These are phyloP conservation scores for Didymella pomorum DNA, from an alignment of 2,329 filamentous ascomycete genomes.

Conservation along the genomic window DNA sequence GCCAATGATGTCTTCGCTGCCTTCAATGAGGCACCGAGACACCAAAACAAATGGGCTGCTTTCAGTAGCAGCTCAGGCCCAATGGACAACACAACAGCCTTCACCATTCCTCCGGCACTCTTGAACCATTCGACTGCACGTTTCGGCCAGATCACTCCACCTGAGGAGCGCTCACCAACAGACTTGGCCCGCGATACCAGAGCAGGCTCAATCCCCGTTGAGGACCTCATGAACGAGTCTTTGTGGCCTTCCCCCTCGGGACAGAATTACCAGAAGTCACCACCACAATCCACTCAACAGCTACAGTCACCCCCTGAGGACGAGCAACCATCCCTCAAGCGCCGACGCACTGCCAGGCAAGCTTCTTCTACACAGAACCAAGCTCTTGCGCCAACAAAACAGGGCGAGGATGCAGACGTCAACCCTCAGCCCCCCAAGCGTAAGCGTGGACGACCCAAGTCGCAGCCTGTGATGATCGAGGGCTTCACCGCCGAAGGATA, in stretches of 20 bases:
- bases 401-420: slow-evolving; percentile 22
- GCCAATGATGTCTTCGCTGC: slow-evolving; percentile 39
- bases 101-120: slow-evolving; percentile 42
- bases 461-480: slow-evolving; percentile 43
- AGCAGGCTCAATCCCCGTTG: slow-evolving; percentile 39
- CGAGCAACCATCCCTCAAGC: slow-evolving; percentile 32
- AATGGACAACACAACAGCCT: slow-evolving; percentile 22
- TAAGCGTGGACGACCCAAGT: slow-evolving; percentile 49
- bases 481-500: slow-evolving; percentile 44
- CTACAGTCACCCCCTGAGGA: slow-evolving; percentile 18
- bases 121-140: slow-evolving; percentile 42
- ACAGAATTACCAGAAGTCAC: slow-evolving; percentile 1
- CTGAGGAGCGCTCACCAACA: slow-evolving; percentile 45
- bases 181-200: slow-evolving; percentile 23
- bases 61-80: slow-evolving; percentile 23
- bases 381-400: slow-evolving; percentile 9
- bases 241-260: slow-evolving; percentile 30
- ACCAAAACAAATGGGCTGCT: slow-evolving; percentile 35
- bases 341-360: slow-evolving; percentile 37
- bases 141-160: slow-evolving; percentile 49
- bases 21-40: slow-evolving; percentile 26
- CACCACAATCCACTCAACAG: slow-evolving; percentile 15
- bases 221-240: slow-evolving; percentile 41
- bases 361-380: slow-evolving; percentile 22
- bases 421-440: slow-evolving; percentile 45